Conservation (phyloP, 2,329 filamentous ascomycete species). For the Verticillium longisporum region DNA sequence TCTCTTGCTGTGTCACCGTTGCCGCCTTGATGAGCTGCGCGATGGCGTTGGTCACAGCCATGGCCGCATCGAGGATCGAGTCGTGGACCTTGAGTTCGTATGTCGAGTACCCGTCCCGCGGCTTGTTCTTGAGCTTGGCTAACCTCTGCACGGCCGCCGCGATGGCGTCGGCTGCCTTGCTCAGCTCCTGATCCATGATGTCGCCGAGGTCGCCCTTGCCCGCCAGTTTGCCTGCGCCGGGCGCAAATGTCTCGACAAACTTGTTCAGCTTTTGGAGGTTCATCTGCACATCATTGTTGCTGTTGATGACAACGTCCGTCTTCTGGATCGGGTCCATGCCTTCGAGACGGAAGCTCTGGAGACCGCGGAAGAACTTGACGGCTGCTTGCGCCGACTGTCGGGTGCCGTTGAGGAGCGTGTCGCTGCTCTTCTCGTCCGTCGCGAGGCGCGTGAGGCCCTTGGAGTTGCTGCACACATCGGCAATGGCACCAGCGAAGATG, state of each 20-base stretch:
- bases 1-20: conserved; percentile 88
- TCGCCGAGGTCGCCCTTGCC: conserved; percentile 85
- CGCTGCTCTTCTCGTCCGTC: conserved; percentile 90
- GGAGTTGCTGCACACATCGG: conserved; percentile 91
- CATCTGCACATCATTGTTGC: conserved; percentile 92
- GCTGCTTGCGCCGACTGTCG: conserved; percentile 80
- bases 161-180: conserved; percentile 91
- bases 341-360: conserved; percentile 90
- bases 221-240: conserved; percentile 74
- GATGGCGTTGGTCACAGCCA: conserved; percentile 90
- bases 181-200: conserved; percentile 84
- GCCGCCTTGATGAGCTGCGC: conserved; percentile 92
- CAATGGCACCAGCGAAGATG: conserved; percentile 81
- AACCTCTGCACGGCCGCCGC: conserved; percentile 85
- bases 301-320: conserved; percentile 95
- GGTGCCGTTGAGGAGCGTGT: conserved; percentile 75
- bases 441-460: conserved; percentile 92
- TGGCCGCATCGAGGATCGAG: conserved; percentile 85
- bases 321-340: conserved; percentile 86
- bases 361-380: conserved; percentile 88
- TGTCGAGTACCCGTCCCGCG: conserved; percentile 89
- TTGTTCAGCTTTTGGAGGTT: conserved; percentile 92
- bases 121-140: conserved; percentile 90
- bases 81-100: conserved; percentile 97
- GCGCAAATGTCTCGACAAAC: conserved; percentile 84